These are phyloP conservation scores for Trichoderma virens DNA, from an alignment of 495 filamentous ascomycete genomes.

Conservation along the genomic window DNA sequence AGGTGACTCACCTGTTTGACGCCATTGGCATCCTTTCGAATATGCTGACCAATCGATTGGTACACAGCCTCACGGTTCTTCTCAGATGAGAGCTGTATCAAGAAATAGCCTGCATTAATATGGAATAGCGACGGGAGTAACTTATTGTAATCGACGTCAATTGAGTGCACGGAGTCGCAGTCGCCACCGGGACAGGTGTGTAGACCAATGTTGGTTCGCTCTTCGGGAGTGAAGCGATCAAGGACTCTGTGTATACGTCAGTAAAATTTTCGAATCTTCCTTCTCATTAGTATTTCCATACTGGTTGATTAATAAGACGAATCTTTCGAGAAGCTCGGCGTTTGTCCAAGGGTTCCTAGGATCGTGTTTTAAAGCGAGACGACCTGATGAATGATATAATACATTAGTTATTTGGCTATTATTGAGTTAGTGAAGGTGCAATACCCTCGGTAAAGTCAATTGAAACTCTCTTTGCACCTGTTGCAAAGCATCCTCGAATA, in stretches of 20 bases:
- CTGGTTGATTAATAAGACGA: background rate
- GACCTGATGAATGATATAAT: background rate
- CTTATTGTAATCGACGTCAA: background rate
- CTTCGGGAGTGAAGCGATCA: background rate
- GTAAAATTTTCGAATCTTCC: too few species aligned
- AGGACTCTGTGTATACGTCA: background rate
- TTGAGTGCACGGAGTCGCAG: background rate
- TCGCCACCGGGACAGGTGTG: slow-evolving; percentile 1
- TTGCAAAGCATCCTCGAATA: background rate
- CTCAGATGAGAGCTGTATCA: background rate
- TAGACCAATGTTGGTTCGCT: background rate
- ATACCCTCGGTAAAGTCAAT: slow-evolving; percentile 3
- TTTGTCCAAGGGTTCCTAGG: slow-evolving; percentile 1
- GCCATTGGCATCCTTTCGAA: background rate
- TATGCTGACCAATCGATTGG: background rate
- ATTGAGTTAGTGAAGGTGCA: background rate
- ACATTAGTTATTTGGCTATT: background rate
- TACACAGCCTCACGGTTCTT: background rate
- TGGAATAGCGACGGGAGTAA: background rate
- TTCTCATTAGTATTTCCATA: too few species aligned
- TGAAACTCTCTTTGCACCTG: background rate
- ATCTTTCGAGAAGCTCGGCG: background rate
- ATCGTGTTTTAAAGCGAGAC: background rate
- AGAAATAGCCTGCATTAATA: background rate
- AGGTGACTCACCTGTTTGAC: background rate